These are phyloP conservation scores for Trichomonas tenax DNA, from an alignment of 208 protist genomes.

Conservation along the genomic window DNA sequence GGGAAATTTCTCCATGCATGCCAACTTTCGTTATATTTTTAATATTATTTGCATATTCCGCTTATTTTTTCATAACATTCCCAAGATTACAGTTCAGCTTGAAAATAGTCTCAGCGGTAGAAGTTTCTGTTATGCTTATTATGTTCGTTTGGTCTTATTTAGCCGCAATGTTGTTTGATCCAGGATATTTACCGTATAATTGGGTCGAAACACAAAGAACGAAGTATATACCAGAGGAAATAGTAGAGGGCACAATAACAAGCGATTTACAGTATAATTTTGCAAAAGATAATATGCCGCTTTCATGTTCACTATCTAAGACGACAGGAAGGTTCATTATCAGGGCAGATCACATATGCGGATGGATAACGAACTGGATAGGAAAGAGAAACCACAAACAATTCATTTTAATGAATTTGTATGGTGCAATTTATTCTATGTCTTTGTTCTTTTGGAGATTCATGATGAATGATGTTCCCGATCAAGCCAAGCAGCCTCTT, in stretches of 20 bases:
- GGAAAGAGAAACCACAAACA: not conserved
- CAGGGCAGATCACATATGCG: not conserved
- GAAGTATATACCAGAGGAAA: not conserved
- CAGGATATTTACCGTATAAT: not conserved
- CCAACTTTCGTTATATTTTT: not conserved
- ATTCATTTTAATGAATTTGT: not conserved
- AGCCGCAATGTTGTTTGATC: not conserved
- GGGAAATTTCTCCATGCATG: not conserved
- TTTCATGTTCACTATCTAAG: not conserved
- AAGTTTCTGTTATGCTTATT: not conserved
- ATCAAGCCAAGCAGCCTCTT: not conserved
- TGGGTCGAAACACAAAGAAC: not conserved
- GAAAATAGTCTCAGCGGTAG: not conserved
- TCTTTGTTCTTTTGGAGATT: not conserved
- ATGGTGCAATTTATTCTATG: not conserved
- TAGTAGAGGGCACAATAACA: not conserved
- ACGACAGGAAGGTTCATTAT: not conserved
- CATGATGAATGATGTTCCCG: not conserved
- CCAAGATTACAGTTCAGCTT: not conserved
- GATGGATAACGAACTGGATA: not conserved
- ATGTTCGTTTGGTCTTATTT: conserved; percentile 4
- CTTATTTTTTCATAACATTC: not conserved
- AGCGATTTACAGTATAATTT: not conserved
- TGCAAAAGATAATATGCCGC: not conserved
- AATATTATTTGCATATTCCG: not conserved